Conservation (phyloP, 805 yeast genomes). For the Pichia scutulata region DNA sequence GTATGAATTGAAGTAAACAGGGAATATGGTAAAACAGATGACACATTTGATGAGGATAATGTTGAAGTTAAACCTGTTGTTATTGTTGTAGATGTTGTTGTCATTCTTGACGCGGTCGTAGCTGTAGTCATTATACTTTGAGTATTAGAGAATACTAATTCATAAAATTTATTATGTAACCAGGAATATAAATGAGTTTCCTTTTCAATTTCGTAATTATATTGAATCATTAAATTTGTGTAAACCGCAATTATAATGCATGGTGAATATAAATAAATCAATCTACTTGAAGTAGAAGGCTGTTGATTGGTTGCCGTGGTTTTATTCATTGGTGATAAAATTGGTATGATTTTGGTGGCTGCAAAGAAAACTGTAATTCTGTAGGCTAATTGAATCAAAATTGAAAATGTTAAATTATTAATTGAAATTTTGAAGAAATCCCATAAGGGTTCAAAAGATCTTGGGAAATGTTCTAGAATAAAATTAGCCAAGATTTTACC, state of each 20-base stretch:
- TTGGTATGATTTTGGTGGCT: conserved; percentile 89
- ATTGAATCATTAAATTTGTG: conserved; percentile 88
- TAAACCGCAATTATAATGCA: conserved; percentile 92
- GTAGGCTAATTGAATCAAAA: conserved; percentile 73
- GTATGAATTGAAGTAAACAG: conserved; percentile 38
- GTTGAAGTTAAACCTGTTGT: neutral
- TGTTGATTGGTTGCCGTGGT: neutral
- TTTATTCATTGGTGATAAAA: conserved; percentile 25
- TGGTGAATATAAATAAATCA: conserved; percentile 85
- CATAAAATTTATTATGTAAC: conserved; percentile 19
- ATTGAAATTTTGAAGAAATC: conserved; percentile 44
- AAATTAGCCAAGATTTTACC: conserved; percentile 28
- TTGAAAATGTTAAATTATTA: conserved; percentile 69
- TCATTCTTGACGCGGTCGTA: too few relatives aligned
- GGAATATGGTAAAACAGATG: neutral
- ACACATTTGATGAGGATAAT: neutral
- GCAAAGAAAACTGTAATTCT: conserved; percentile 80
- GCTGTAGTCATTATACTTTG: neutral
- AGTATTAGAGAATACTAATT: conserved; percentile 9
- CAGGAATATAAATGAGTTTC: conserved; percentile 35
- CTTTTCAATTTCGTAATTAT: conserved; percentile 64
- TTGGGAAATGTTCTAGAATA: conserved; percentile 45
- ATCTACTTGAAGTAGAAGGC: conserved; percentile 33
- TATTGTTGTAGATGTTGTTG: neutral
- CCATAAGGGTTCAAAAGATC: conserved; percentile 47